Evolutionary conservation across 2,329 filamentous ascomycete genomes (phyloP), one percentile per base, ranked within the genome.

Genomic region (Ophiosphaerella herpotricha): DNA sequence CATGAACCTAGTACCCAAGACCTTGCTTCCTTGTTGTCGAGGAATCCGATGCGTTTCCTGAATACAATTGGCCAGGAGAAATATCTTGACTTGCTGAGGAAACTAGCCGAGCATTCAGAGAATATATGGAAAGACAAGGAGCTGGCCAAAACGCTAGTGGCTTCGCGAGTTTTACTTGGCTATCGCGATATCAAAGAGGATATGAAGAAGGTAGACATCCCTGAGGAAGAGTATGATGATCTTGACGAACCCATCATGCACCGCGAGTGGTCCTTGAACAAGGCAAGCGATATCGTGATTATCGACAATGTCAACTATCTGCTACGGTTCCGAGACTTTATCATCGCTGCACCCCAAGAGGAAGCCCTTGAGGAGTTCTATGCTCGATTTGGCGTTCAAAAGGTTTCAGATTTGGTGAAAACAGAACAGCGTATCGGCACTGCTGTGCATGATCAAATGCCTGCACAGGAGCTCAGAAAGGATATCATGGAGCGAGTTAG

Each of bases 331-430:
- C 93, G 92, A 67, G 85, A 91, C 44, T 84, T 85, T 55, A 80
- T 99, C 26, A 81, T 96, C 24, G 91, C 89, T 53, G 91, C 92
- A 0, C 95, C 94, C 0, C 90, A 96, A 70, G 94, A 99, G 66
- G 94, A 97, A 55, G 70, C 76, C 0, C 78, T 99, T 1, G 94
- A 99, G 68, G 81, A 82, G 1, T 93, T 99, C 56, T 99, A 99
- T 72, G 74, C 85, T 32, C 82, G 86, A 7, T 85, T 99, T 3
- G 94, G 94, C 1, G 88, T 91, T 3, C 82, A 86, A 38, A 85
- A 84, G 46, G 80, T 99, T 16, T 91, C 89, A 55, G 83, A 81
- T 47, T 82, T 93, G 14, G 88, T 97, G 11, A 85, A 91, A 61
- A 87, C 93, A 65, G 86, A 92, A 48, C 80, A 90, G 16, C 84